These are phyloP conservation scores for Umbellularia californica DNA, from an alignment of 164 flowering plant species.

Conservation along the genomic window DNA sequence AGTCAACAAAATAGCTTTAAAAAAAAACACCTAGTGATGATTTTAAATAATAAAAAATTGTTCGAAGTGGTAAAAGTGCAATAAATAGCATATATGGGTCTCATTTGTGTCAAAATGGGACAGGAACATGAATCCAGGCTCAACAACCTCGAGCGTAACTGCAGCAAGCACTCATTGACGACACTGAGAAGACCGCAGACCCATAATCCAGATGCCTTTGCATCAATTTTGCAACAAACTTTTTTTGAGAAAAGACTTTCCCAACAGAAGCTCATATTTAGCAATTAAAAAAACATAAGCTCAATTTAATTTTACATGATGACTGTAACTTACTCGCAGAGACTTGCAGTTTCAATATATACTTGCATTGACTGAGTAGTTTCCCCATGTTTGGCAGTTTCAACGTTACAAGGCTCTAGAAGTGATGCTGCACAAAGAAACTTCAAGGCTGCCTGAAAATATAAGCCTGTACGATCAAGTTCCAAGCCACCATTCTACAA, in stretches of 20 bases:
- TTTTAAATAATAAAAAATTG: too few species aligned
- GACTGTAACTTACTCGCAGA: slow-evolving; percentile 68
- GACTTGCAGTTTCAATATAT: slow-evolving; percentile 75
- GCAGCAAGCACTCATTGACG: not conserved
- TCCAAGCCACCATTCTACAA: slow-evolving; percentile 50
- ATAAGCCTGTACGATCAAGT: slow-evolving; percentile 53
- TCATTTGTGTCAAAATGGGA: not conserved
- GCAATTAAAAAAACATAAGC: not conserved
- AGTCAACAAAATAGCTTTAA: too few species aligned
- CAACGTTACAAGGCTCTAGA: slow-evolving; percentile 53
- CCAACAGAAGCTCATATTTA: not conserved
- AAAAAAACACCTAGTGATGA: not conserved
- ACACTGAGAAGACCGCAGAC: not conserved
- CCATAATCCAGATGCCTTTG: not conserved
- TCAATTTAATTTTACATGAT: not conserved
- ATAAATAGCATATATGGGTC: not conserved
- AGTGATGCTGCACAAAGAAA: slow-evolving; percentile 83
- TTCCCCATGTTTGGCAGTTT: slow-evolving; percentile 58
- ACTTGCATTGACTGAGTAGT: slow-evolving; percentile 50
- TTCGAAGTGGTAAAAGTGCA: not conserved
- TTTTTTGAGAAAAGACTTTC: not conserved
- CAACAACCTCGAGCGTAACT: not conserved
- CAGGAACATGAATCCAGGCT: not conserved
- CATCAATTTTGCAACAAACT: not conserved
- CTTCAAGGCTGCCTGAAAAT: slow-evolving; percentile 86